Conservation (phyloP, 2,329 filamentous ascomycete genomes). For the Ophiosphaerella korrae region DNA sequence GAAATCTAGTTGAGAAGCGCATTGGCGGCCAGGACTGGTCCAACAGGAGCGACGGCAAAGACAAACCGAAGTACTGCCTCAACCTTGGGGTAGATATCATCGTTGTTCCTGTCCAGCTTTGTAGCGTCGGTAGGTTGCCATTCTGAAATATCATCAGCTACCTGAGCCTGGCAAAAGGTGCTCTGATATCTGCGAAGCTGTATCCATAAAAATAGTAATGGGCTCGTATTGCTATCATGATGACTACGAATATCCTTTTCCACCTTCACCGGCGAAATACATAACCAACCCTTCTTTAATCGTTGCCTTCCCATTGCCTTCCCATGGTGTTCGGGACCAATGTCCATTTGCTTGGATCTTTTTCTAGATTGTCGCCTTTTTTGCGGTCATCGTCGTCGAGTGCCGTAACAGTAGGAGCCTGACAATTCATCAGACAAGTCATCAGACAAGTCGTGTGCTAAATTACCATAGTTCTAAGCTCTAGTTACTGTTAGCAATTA, state of each 20-base stretch:
- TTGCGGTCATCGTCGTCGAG: background rate
- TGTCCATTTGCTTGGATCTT: background rate
- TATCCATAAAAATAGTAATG: background rate
- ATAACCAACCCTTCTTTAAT: background rate
- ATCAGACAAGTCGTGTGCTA: background rate
- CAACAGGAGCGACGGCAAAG: too few species aligned
- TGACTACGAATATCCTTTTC: too few species aligned
- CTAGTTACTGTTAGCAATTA: too few species aligned
- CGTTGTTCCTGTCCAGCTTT: too few species aligned
- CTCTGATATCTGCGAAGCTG: background rate
- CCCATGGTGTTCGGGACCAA: background rate
- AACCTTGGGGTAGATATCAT: too few species aligned
- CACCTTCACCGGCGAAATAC: background rate
- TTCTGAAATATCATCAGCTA: too few species aligned
- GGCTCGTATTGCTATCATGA: too few species aligned
- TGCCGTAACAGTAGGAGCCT: background rate
- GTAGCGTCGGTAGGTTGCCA: too few species aligned
- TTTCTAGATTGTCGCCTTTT: background rate
- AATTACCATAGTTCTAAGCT: background rate
- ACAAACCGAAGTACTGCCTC: too few species aligned
- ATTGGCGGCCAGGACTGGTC: too few species aligned
- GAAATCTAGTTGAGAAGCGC: too few species aligned
- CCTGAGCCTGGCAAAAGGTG: background rate
- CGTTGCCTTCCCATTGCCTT: background rate
- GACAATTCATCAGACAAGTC: background rate